phyloP scores from a whole-genome alignment of 2,329 filamentous ascomycete genomes.

The Zymoseptoria pseudotritici region DNA sequence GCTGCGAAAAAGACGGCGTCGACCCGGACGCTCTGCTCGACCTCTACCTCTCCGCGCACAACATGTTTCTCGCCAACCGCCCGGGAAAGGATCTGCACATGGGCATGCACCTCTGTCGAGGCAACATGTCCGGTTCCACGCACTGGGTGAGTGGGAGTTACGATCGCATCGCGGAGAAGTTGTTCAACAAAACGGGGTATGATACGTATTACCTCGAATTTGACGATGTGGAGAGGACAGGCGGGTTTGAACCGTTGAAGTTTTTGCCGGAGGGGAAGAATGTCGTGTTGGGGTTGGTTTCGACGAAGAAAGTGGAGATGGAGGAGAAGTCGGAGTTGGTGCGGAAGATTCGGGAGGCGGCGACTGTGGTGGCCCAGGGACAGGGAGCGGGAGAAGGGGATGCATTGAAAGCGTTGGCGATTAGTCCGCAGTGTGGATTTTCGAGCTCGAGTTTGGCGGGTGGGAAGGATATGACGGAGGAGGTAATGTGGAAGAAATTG shows the following conservation, averaged over 20 bases:
- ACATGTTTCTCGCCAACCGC: conserved; percentile 11
- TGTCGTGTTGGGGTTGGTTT: conserved; percentile 27
- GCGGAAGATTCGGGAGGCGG: conserved; percentile 20
- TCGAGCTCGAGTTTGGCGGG: conserved; percentile 22
- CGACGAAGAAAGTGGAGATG: conserved; percentile 26
- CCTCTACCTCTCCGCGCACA: conserved; percentile 19
- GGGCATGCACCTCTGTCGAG: conserved; percentile 23
- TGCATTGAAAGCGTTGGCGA: conserved; percentile 22
- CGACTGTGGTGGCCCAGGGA: conserved; percentile 23
- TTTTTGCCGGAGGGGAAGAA: conserved; percentile 27
- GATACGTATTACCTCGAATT: conserved; percentile 28
- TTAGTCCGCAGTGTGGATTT: conserved; percentile 30
- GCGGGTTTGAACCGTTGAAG: conserved; percentile 26
- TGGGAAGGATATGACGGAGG: conserved; percentile 25
- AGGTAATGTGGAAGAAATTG: conserved; percentile 28
- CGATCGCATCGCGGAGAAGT: conserved; percentile 23
- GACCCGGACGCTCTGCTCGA: conserved; percentile 18
- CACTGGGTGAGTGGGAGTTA: conserved; percentile 20
- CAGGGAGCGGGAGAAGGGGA: conserved; percentile 20
- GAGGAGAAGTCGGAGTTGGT: conserved; percentile 20
- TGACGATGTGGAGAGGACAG: conserved; percentile 24
- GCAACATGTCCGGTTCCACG: conserved; percentile 18
- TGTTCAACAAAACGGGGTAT: conserved; percentile 22
- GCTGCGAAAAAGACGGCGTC: conserved; percentile 15
- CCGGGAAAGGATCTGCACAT: conserved; percentile 17